Evolutionary conservation across 2,329 filamentous ascomycete species (phyloP).

Genomic region (Neopestalotiopsis rosae): DNA sequence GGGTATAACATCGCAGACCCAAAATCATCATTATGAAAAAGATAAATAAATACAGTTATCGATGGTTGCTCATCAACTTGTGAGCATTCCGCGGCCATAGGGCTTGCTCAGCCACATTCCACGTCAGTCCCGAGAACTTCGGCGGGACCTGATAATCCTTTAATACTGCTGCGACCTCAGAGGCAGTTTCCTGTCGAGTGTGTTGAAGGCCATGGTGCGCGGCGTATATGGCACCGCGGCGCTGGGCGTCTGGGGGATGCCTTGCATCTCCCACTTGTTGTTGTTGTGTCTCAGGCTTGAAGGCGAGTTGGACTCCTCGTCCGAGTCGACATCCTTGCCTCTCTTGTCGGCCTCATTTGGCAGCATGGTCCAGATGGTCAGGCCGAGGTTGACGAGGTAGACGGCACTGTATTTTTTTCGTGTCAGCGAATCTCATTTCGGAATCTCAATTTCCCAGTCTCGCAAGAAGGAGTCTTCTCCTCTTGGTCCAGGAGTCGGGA

Average conservation of each 20-base stretch:
- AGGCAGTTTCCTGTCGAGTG: constrained; percentile 63
- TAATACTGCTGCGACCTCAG: constrained; percentile 44
- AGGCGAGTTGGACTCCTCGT: constrained; percentile 42
- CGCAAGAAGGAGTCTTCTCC: background rate
- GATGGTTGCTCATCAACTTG: background rate
- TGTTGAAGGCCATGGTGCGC: constrained; percentile 70
- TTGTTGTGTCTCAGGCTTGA: constrained; percentile 45
- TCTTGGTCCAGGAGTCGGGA: no score
- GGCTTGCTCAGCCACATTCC: background rate
- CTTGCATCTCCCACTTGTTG: constrained; percentile 64
- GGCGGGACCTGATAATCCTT: background rate
- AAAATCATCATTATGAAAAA: background rate
- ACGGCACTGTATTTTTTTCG: constrained; percentile 52
- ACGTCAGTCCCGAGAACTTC: background rate
- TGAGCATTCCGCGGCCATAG: background rate
- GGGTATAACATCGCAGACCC: background rate
- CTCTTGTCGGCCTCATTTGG: constrained; percentile 61
- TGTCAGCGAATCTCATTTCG: constrained; percentile 12
- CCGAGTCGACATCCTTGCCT: constrained; percentile 42
- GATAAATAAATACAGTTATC: background rate
- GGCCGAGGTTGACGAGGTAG: constrained; percentile 62
- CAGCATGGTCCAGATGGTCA: constrained; percentile 63
- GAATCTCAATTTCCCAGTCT: no score
- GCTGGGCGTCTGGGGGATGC: constrained; percentile 46
- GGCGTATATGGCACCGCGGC: constrained; percentile 62